Conservation (phyloP, 208 protist genomes). For the Trypanosoma lewisi region DNA sequence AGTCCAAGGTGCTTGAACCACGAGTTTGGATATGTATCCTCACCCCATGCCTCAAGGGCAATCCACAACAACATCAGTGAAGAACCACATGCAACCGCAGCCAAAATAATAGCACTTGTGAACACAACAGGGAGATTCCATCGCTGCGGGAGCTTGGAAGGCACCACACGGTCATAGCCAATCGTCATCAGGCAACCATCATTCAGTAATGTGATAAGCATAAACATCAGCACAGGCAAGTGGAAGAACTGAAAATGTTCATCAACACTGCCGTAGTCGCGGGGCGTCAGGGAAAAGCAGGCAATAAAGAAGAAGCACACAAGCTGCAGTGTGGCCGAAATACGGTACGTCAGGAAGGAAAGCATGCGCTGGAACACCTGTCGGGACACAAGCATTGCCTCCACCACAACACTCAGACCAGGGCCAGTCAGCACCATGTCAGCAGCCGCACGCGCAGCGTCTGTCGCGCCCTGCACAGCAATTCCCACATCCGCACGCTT, state of each 20-base stretch:
- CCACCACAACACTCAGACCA: conserved; percentile 92
- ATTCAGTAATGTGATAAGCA: conserved; percentile 89
- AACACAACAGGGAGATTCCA: conserved; percentile 53
- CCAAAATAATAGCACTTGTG: conserved; percentile 29
- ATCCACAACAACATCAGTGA: conserved; percentile 55
- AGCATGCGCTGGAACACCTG: conserved; percentile 96
- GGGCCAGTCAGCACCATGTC: conserved; percentile 95
- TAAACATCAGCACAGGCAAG: conserved; percentile 89
- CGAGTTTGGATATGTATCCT: too few species aligned
- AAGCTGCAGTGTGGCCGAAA: conserved; percentile 76
- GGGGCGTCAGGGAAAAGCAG: conserved; percentile 64
- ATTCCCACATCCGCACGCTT: conserved; percentile 96
- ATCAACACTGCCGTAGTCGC: conserved; percentile 62
- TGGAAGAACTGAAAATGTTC: conserved; percentile 76
- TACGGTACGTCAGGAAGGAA: conserved; percentile 81
- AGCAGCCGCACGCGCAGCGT: conserved; percentile 88
- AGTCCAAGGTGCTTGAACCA: conserved; percentile 36
- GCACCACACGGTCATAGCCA: conserved; percentile 37
- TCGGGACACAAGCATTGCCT: conserved; percentile 89
- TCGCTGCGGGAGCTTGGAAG: conserved; percentile 29
- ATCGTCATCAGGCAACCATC: conserved; percentile 53
- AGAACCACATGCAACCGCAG: conserved; percentile 41
- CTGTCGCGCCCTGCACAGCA: conserved; percentile 93
- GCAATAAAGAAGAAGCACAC: conserved; percentile 86
- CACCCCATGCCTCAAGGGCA: conserved; percentile 31